Conservation (phyloP, 78 protist genomes). For the Dictyostelium intermedium region DNA sequence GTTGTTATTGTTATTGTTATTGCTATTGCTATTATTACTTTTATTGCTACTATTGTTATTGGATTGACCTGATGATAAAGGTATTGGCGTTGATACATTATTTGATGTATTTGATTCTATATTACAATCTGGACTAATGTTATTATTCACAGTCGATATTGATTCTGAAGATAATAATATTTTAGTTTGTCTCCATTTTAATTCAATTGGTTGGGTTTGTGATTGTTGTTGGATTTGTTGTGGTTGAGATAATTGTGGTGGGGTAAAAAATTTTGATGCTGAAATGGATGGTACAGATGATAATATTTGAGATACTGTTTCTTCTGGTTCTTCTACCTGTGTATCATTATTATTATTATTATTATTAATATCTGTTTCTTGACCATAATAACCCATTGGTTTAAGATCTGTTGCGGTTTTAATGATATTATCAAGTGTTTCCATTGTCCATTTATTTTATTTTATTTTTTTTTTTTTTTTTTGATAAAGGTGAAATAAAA, state of each 20-base stretch:
- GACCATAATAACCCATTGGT: not conserved
- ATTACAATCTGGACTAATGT: not conserved
- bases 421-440: not conserved
- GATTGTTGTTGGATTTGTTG: not conserved
- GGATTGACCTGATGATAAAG: not conserved
- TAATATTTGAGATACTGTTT: not conserved
- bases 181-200: constrained; percentile 21
- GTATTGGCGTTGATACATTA: not conserved
- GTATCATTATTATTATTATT: not conserved
- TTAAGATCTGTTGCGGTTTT: not conserved
- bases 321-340: not conserved
- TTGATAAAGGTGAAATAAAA: not conserved
- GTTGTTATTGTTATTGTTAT: not conserved
- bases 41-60: not conserved
- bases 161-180: not conserved
- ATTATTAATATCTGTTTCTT: not conserved
- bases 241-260: not conserved
- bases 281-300: not conserved
- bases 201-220: not conserved
- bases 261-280: not conserved
- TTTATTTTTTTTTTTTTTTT: not conserved
- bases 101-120: not conserved
- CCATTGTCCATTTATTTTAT: not conserved
- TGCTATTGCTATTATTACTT: not conserved
- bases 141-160: not conserved